Conservation (phyloP, 176 grass and related monocot species). For the Lolium perenne region DNA sequence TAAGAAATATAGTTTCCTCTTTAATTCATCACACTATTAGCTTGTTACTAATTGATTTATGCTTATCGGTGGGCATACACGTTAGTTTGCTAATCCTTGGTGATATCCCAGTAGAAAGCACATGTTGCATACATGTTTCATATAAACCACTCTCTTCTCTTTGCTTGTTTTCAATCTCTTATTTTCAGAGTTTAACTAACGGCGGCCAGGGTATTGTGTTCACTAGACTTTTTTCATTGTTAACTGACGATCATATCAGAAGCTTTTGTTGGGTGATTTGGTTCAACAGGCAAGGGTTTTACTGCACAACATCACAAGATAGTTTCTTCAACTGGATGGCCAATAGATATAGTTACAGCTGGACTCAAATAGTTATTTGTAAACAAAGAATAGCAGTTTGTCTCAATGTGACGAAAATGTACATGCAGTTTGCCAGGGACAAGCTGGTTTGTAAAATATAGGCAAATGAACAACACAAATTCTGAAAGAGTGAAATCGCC, state of each 20-base stretch:
- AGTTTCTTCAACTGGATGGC: constrained; percentile 41
- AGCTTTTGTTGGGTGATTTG: constrained; percentile 20
- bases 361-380: neutral
- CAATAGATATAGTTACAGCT: constrained; percentile 30
- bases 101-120: too few species aligned
- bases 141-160: neutral
- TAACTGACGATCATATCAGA: neutral
- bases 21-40: neutral
- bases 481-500: neutral
- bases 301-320: constrained; percentile 37
- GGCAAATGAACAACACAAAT: neutral
- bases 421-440: neutral
- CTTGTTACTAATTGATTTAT: neutral
- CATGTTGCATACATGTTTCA: neutral
- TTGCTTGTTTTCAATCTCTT: neutral
- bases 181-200: neutral
- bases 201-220: neutral
- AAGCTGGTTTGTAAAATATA: neutral
- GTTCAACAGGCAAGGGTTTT: constrained; percentile 33
- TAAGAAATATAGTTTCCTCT: neutral
- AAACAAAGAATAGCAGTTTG: neutral
- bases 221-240: neutral
- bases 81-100: too few species aligned
- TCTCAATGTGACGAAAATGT: constrained; percentile 21
- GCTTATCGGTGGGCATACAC: neutral